Evolutionary conservation across 2,329 filamentous ascomycete species (phyloP), one percentile per base, ranked within the genome.

Genomic region (Pestalotiopsis sp.): DNA sequence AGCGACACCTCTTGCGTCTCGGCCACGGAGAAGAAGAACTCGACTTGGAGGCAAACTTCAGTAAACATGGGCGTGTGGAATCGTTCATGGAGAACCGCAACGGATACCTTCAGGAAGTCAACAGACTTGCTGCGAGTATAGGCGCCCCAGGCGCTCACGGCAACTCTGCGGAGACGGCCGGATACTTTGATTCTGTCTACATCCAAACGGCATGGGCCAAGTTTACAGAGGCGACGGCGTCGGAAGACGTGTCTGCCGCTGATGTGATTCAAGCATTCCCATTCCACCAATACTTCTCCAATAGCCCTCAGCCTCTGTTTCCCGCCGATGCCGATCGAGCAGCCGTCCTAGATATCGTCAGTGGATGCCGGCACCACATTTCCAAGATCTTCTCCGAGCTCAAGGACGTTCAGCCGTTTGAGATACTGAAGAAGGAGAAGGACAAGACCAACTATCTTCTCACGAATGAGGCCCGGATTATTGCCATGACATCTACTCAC

Each of bases 401-500:
- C 62, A 94, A 95, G 72, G 95, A 98, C 77, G 95, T 97, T 60
- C 88, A 95, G 73, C 97, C 96, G 0, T 99, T 99, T 76, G 96
- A 99, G 82, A 95, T 99, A 64, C 83, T 99, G 68, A 90, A 94
- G 65, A 91, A 92, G 67, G 93, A 95, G 71, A 91, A 93, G 45
- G 96, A 99, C 78, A 98, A 97, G 82, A 92, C 95, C 65, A 98
- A 98, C 79, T 99, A 99, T 77, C 89, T 99, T 5, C 88, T 99
- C 41, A 92, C 94, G 5, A 98, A 94, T 75, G 95, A 98, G 81
- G 97, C 97, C n/a, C 91, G 96, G 45, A 96, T 99, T 71, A 92
- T 99, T 72, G 97, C 96, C 68, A 99, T 99, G 97, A 99, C 96
- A 20, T 97, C 95, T 3, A 99, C 97, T 0, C 96, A 99, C 80